These are phyloP conservation scores for Diaporthe longicolla DNA, from an alignment of 2,329 filamentous ascomycete species.

Conservation along the genomic window DNA sequence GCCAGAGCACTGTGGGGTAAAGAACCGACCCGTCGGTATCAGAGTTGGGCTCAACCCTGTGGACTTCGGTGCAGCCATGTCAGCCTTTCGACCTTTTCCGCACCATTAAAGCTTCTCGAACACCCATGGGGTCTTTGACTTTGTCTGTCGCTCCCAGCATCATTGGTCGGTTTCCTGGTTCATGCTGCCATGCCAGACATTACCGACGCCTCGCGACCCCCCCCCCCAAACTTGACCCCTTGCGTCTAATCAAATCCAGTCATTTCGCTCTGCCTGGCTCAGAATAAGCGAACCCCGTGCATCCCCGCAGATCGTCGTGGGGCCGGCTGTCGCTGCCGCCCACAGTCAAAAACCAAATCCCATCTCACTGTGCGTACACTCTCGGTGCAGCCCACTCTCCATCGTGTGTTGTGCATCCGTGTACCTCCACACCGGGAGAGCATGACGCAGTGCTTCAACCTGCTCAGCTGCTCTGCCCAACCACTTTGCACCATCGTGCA, in stretches of 20 bases:
- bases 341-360: background rate
- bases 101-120: conserved; percentile 31
- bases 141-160: background rate
- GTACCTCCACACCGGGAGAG: conserved; percentile 26
- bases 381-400: conserved; percentile 15
- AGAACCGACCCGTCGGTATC: conserved; percentile 34
- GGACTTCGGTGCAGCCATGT: conserved; percentile 7
- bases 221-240: conserved; percentile 11
- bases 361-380: background rate
- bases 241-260: conserved; percentile 30
- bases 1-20: conserved; percentile 19
- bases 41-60: conserved; percentile 26
- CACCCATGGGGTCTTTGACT: conserved; percentile 2
- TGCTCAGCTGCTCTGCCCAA: conserved; percentile 32
- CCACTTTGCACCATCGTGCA: conserved; percentile 26
- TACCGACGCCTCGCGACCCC: background rate
- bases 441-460: conserved; percentile 23
- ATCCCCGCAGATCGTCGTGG: conserved; percentile 33
- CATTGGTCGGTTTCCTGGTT: background rate
- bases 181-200: background rate
- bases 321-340: conserved; percentile 30
- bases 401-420: background rate
- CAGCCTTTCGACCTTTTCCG: background rate
- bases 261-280: conserved; percentile 24
- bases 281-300: conserved; percentile 30